Evolutionary conservation across 352 stramenopile species (phyloP).

Genomic region (Pythium periplocum): DNA sequence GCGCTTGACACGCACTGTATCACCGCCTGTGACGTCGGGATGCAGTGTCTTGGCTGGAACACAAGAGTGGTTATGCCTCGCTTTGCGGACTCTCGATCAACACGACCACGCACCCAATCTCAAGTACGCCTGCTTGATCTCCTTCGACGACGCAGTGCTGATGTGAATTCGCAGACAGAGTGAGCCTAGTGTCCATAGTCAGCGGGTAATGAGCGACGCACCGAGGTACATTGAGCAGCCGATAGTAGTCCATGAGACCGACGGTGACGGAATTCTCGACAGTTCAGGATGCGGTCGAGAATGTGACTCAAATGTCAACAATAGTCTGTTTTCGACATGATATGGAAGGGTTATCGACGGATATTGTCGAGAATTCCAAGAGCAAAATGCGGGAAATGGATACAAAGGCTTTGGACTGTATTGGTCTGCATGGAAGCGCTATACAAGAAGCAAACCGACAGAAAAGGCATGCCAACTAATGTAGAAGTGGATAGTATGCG

Average conservation of each 20-base stretch:
- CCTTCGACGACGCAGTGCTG: constrained; percentile 55
- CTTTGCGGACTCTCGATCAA: background rate
- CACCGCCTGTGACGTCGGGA: constrained; percentile 82
- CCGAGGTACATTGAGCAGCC: background rate
- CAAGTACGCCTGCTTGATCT: constrained; percentile 83
- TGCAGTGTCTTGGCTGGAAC: constrained; percentile 68
- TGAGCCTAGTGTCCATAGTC: background rate
- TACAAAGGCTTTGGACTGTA: too few relatives aligned
- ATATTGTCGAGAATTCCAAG: too few relatives aligned
- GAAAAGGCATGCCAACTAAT: constrained; percentile 17
- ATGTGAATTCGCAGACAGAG: background rate
- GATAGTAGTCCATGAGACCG: background rate
- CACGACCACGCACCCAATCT: constrained; percentile 34
- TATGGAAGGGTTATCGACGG: too few relatives aligned
- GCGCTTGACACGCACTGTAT: constrained; percentile 24
- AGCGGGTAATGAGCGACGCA: background rate
- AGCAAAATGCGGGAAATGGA: too few relatives aligned
- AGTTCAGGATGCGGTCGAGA: too few relatives aligned
- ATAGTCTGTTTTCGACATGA: too few relatives aligned
- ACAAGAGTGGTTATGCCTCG: background rate
- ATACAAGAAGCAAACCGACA: too few relatives aligned
- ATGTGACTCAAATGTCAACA: too few relatives aligned
- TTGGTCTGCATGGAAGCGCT: too few relatives aligned
- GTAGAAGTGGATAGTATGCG: constrained; percentile 57
- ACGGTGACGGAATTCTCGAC: too few relatives aligned